Percentiles rank a stretch among this genome's conserved stretches.
These are phyloP conservation scores for Emmonsia crescens DNA, from an alignment of 2,329 filamentous ascomycete species.

Conservation along the genomic window DNA sequence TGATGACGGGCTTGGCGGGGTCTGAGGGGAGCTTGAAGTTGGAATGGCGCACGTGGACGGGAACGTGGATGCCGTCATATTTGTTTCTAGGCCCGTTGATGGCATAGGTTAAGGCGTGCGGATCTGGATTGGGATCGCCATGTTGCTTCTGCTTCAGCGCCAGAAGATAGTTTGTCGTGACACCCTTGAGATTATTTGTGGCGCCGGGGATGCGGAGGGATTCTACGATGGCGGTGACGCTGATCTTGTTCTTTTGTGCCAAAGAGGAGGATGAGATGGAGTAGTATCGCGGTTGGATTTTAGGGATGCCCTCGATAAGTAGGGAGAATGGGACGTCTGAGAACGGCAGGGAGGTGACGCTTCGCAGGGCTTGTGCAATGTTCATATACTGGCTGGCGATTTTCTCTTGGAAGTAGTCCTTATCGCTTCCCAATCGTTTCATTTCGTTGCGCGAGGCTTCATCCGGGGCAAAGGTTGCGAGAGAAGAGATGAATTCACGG, in stretches of 20 bases:
- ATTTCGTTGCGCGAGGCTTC: slow-evolving; percentile 80
- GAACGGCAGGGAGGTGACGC: slow-evolving; percentile 66
- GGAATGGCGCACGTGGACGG: slow-evolving; percentile 91
- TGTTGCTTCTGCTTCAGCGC: slow-evolving; percentile 96
- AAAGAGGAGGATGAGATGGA: slow-evolving; percentile 96
- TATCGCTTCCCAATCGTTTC: slow-evolving; percentile 78
- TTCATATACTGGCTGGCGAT: slow-evolving; percentile 74
- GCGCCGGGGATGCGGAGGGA: slow-evolving; percentile 67
- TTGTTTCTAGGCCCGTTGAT: slow-evolving; percentile 88
- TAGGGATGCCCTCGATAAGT: slow-evolving; percentile 84
- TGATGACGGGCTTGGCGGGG: slow-evolving; percentile 84
- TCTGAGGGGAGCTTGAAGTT: slow-evolving; percentile 99
- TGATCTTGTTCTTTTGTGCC: slow-evolving; percentile 88
- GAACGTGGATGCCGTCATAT: slow-evolving; percentile 90
- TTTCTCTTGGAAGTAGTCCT: slow-evolving; percentile 87
- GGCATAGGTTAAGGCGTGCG: slow-evolving; percentile 76
- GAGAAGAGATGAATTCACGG: slow-evolving; percentile 80
- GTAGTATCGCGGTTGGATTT: slow-evolving; percentile 96
- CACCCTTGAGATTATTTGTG: slow-evolving; percentile 73
- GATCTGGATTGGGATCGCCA: slow-evolving; percentile 57
- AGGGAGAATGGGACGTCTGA: slow-evolving; percentile 81
- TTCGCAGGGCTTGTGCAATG: slow-evolving; percentile 72
- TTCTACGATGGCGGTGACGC: slow-evolving; percentile 91
- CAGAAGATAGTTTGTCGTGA: slow-evolving; percentile 92
- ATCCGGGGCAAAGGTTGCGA: slow-evolving; percentile 80